phyloP scores from a whole-genome alignment of 805 yeast genomes.

The Kuraishia cidri region DNA sequence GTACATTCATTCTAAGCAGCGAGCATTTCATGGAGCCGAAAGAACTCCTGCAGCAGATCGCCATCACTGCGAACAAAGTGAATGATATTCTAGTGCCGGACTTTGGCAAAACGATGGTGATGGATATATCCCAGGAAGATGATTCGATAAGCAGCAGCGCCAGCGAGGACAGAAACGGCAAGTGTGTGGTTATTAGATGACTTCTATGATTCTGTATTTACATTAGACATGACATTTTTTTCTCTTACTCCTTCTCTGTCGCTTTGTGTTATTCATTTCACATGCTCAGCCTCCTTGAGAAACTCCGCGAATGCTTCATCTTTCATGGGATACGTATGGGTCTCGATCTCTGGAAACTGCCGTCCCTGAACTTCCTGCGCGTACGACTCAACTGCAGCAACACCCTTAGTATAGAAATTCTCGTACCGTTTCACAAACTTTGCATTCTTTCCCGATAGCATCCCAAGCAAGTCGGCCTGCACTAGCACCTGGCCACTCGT shows the following conservation, averaged over 20 bases:
- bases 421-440: constrained; percentile 74
- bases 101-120: constrained; percentile 63
- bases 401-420: constrained; percentile 37
- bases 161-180: constrained; percentile 7
- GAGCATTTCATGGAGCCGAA: constrained; percentile 87
- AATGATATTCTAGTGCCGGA: constrained; percentile 53
- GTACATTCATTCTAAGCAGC: constrained; percentile 83
- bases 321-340: constrained; percentile 63
- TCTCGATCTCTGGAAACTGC: constrained; percentile 50
- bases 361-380: constrained; percentile 45
- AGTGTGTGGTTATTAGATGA: constrained; percentile 8
- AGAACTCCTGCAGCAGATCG: constrained; percentile 39
- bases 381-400: constrained; percentile 44
- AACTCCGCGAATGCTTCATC: constrained; percentile 48
- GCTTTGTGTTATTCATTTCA: neutral
- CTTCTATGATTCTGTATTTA: constrained; percentile 2
- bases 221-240: too few relatives aligned
- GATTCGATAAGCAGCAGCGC: neutral
- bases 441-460: constrained; percentile 47
- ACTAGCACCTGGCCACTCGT: constrained; percentile 91
- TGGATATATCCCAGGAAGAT: constrained; percentile 24
- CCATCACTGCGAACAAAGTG: constrained; percentile 25
- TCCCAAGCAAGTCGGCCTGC: constrained; percentile 75
- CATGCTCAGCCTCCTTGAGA: constrained; percentile 12
- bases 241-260: too few relatives aligned